These are phyloP conservation scores for Priceomyces haplophilus DNA, from an alignment of 805 yeast genomes.

Conservation along the genomic window DNA sequence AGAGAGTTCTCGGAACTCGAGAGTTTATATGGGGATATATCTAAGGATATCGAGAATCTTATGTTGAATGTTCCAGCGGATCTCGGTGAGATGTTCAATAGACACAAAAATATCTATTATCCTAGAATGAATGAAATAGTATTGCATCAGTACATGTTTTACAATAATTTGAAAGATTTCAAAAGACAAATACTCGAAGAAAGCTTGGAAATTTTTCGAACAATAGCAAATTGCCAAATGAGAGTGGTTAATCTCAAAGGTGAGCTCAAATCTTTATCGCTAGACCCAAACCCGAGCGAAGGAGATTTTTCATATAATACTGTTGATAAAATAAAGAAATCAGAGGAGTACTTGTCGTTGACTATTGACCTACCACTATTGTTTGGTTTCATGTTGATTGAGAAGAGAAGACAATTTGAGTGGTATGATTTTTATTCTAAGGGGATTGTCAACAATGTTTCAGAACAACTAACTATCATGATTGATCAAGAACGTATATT, in stretches of 20 bases:
- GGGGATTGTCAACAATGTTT: conserved; percentile 41
- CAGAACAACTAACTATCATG: conserved; percentile 57
- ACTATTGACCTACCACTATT: conserved; percentile 68
- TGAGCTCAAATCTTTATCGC: conserved; percentile 26
- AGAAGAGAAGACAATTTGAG: conserved; percentile 54
- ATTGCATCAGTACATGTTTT: conserved; percentile 29
- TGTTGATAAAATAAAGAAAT: conserved; percentile 24
- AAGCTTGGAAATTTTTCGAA: conserved; percentile 25
- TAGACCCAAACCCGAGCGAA: conserved; percentile 10
- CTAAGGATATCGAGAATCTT: conserved; percentile 14
- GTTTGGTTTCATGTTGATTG: conserved; percentile 68
- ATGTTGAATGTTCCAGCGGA: conserved; percentile 5
- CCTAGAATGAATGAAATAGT: conserved; percentile 33
- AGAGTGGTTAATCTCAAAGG: conserved; percentile 31
- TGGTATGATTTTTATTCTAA: conserved; percentile 49
- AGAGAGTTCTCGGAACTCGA: conserved; percentile 9
- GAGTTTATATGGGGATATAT: conserved; percentile 4
- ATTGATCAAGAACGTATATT: conserved; percentile 54
- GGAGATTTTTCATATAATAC: conserved; percentile 15
- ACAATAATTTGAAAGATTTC: conserved; percentile 31
- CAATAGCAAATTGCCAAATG: conserved; percentile 37
- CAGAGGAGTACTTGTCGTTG: conserved; percentile 38
- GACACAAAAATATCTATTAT: conserved; percentile 15
- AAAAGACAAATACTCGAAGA: conserved; percentile 21
- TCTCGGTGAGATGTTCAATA: conserved; percentile 22